Evolutionary conservation across 2,329 filamentous ascomycete genomes (phyloP), one percentile per base, ranked within the genome.

Genomic region (Beauveria australis): DNA sequence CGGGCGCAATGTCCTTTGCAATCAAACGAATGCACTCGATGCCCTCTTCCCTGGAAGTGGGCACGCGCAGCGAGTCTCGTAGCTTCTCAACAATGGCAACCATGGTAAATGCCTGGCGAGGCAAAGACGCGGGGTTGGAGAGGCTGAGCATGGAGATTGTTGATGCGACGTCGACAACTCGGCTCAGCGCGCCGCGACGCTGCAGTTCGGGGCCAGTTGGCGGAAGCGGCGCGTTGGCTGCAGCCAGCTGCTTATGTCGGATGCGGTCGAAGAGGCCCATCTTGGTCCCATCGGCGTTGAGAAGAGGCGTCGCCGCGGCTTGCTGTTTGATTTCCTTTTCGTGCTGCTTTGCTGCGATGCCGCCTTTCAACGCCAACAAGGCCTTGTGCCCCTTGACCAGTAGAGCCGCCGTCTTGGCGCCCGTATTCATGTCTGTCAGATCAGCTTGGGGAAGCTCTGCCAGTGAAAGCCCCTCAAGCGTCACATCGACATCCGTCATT

Each of bases 221-320:
- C 0, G 87, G 84, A 0, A 80, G 71, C 5, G 79, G 71, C 69
- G 86, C 89, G 54, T 74, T 77, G 9, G 77, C 72, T 66, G 81
- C 81, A 70, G 82, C 78, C 65, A 80, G 72, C 66, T 89, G 83
- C 76, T 93, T 93, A 59, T 81, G 79, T 64, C 88, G 86, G 64
- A 95, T 83, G 53, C 89, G 87, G 71, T 92, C 89, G 61, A 94
- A 79, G 26, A 95, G 82, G 58, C 83, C 84, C 76, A 88, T 85
- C 74, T 86, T 79, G 51, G 73, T 72, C 48, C 75, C 78, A 54
- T 78, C 77, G 1, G 75, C 63, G 62, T 79, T 80, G 43, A 74
- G 65, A 60, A 73, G 65, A 0, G 71, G 65, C 48, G 67, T 67
- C 59, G 67, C 53, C 63, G 72, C 67, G 16, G 70, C 65, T 28